Base-by-base conservation (phyloP, 129 eudicot species). In the Helichrysum umbraculigerum region DNA sequence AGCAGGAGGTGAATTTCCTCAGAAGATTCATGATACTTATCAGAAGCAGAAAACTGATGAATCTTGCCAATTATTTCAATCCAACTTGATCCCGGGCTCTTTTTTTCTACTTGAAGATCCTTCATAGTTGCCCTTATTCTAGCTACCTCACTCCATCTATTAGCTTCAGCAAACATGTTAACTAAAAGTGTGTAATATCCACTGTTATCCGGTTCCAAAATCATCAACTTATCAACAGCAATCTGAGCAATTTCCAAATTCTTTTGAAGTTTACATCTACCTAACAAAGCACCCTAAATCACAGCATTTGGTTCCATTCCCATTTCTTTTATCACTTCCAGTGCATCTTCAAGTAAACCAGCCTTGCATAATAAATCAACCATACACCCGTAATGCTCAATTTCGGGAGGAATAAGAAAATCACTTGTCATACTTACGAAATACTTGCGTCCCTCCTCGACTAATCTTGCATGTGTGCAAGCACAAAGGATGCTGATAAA, bases 341-440 rank as follows among this genome's bases (percentile, higher is more conserved):
- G 54, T 4, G 98, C 92, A 54, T 92, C 98, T 61, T 88, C 84
- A 0, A 90, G 80, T 37, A 86, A 50, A 34, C 96, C 88, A 73
- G 91, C 98, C 76, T 87, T 93, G 76, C 92, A 88, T 21, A 93
- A 83, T 5, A 90, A 84, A 79, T 93, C 96, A 81, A 90, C 89
- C 89, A 93, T 85, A 86, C 98, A 93, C 16, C 98, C 95, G 14
- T 85, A 93, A 63, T 93, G 98, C 77, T 93, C 88, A 19, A 93
- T 83, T 77, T 83, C 87, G 12, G 92, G 95, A 76, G 47, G 30
- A 50, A 93, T 86, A 17, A 16, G 66, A 74, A 83, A 90, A 63
- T 83, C 86, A n/a, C 37, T 68, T 37, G 25, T 66, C 83, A 79
- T 79, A 15, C 92, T 72, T 7, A 11, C 10, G 22, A 79, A 79